Conservation (phyloP, 345 rosid species). For the Rhodomyrtus tomentosa region DNA sequence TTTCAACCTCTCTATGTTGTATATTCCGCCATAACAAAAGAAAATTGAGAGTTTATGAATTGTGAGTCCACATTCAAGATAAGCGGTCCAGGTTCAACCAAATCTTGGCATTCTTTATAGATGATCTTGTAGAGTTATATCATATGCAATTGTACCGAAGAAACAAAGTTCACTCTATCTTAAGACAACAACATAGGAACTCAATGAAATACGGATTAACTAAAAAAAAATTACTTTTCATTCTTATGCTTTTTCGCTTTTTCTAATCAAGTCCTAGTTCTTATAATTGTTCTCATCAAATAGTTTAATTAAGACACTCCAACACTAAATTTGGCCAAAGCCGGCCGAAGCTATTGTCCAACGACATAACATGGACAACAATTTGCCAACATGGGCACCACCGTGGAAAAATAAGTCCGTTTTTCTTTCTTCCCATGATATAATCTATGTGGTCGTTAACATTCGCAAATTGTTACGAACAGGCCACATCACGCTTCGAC, state of each 20-base stretch:
- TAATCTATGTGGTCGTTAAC: neutral
- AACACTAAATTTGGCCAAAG: neutral
- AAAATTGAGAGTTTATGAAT: neutral
- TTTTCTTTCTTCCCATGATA: neutral
- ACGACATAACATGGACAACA: too few relatives aligned
- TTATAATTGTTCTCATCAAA: too few relatives aligned
- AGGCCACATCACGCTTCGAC: neutral
- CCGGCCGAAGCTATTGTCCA: too few relatives aligned
- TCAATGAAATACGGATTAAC: neutral
- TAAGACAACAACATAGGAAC: neutral
- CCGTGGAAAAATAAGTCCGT: neutral
- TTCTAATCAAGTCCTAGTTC: neutral
- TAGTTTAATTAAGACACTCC: too few relatives aligned
- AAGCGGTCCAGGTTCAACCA: neutral
- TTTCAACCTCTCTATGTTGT: too few relatives aligned
- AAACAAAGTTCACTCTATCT: neutral
- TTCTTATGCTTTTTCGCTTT: neutral
- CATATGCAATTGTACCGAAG: neutral
- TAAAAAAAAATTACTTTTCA: neutral
- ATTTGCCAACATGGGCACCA: neutral
- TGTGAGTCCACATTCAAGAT: neutral
- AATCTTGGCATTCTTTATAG: too few relatives aligned
- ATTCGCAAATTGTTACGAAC: too few relatives aligned
- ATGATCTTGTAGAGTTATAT: neutral
- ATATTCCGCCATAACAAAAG: too few relatives aligned